phyloP scores from a whole-genome alignment of 148 eudicot genomes.

The Linanthus parryae region DNA sequence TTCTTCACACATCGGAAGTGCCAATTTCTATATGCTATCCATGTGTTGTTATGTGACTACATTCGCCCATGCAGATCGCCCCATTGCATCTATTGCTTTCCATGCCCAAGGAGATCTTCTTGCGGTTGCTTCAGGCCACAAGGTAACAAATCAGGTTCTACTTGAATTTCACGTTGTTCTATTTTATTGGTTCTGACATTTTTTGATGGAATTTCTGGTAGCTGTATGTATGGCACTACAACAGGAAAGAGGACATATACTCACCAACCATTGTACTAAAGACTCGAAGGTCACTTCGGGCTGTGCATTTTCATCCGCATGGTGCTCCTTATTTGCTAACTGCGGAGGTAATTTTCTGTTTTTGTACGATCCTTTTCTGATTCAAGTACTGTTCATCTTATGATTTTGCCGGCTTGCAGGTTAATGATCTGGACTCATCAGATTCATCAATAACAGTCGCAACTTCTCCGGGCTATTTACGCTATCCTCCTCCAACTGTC shows the following conservation, averaged over 20 bases:
- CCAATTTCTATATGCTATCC: no score
- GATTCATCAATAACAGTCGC: slow-evolving; percentile 88
- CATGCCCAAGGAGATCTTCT: slow-evolving; percentile 93
- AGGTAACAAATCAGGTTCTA: slow-evolving; percentile 40
- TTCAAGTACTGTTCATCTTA: not conserved
- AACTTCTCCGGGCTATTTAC: slow-evolving; percentile 83
- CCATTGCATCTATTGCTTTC: slow-evolving; percentile 97
- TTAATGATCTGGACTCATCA: slow-evolving; percentile 90
- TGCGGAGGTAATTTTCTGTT: slow-evolving; percentile 64
- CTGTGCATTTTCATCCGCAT: slow-evolving; percentile 98
- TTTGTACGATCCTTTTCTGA: not conserved
- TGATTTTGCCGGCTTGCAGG: slow-evolving; percentile 38
- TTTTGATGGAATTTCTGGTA: slow-evolving; percentile 23
- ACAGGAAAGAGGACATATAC: slow-evolving; percentile 64
- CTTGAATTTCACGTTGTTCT: not conserved
- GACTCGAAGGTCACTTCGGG: slow-evolving; percentile 95
- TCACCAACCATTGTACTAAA: slow-evolving; percentile 77
- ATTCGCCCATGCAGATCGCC: slow-evolving; percentile 59
- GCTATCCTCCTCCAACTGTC: slow-evolving; percentile 89
- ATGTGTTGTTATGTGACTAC: no score
- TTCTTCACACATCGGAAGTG: no score
- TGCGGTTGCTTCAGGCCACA: slow-evolving; percentile 98
- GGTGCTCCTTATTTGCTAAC: slow-evolving; percentile 88
- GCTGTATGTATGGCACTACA: slow-evolving; percentile 97
- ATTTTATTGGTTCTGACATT: not conserved